Base-by-base conservation (phyloP, 257 asterid genomes). In the Verbena officinalis region DNA sequence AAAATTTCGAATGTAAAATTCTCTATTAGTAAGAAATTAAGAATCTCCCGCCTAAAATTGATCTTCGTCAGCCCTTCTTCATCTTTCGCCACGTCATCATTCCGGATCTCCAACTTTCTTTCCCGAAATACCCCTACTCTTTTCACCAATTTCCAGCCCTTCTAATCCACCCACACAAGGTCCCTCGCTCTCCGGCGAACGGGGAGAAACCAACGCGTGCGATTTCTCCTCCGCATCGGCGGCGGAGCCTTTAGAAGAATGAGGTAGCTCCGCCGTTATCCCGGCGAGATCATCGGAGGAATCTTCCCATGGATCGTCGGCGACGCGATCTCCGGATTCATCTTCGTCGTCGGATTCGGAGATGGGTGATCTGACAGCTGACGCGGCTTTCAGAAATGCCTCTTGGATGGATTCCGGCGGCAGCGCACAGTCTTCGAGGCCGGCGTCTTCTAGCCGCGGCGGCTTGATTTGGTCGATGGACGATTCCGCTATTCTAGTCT, bases 361-460 rank as follows among this genome's bases (percentile, higher is more conserved):
- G 62, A 80, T 53, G 40, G 72, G 51, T 1, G 90, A 77, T 54
- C 83, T 59, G 64, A 83, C 77, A 55, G 95, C 82, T 23, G 81
- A 54, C 51, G 95, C 93, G 33, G 95, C 95, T 73, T 79, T 85
- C 42, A 63, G 73, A 31, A 87, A 87, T 4, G 96, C 96, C 38
- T 81, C 85, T 36, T 71, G 53, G 70, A 85, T 85, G 59, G 83
- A 75, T 27, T 85, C 90, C 27, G 90, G 86, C 58, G 90, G 88
- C 43, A 85, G 70, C 4, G 93, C 93, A 44, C 90, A 87, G 71
- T 85, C 90, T 74, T 87, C 90, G 31, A 87, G 86, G 31, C 96
- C 96, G 15, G 95, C 95, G 69, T 87, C 95, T 63, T 84, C 95
- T 19, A 81, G 81, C 9, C 72, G 75, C 15, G 96, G 96, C 50